Evolutionary conservation across 2,329 filamentous ascomycete species (phyloP).

Genomic region (Proliferodiscus dingleyae): DNA sequence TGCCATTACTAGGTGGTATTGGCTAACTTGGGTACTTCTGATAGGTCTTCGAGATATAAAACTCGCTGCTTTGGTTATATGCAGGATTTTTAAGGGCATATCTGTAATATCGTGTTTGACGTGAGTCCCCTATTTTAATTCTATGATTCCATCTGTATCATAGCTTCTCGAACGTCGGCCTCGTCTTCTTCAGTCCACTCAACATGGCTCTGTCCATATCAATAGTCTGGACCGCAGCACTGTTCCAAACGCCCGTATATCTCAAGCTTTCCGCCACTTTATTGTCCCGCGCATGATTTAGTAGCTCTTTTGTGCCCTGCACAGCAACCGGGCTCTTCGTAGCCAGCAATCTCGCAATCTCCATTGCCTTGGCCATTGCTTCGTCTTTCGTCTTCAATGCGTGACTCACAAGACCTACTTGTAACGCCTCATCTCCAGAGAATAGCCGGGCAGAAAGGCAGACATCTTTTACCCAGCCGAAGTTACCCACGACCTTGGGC

Average conservation of each 20-base stretch:
- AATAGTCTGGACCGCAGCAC: slow-evolving; percentile 71
- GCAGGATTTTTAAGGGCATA: no score
- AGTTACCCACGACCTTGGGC: slow-evolving; percentile 66
- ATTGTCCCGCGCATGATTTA: slow-evolving; percentile 79
- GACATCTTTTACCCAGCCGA: slow-evolving; percentile 77
- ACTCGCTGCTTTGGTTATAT: no score
- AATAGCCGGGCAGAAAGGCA: slow-evolving; percentile 68
- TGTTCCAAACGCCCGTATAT: slow-evolving; percentile 87
- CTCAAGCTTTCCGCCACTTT: slow-evolving; percentile 70
- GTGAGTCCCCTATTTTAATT: background rate
- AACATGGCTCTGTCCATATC: slow-evolving; percentile 72
- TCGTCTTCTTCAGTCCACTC: slow-evolving; percentile 73
- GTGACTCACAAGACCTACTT: slow-evolving; percentile 65
- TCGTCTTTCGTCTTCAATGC: slow-evolving; percentile 60
- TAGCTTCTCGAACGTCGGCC: slow-evolving; percentile 79
- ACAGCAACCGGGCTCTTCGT: slow-evolving; percentile 84
- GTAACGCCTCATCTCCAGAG: slow-evolving; percentile 60
- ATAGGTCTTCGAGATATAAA: no score
- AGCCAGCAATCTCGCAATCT: slow-evolving; percentile 62
- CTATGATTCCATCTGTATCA: slow-evolving; percentile 34
- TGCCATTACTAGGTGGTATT: no score
- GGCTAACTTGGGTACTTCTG: no score
- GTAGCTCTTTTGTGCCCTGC: slow-evolving; percentile 78
- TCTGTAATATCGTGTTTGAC: no score
- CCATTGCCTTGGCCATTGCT: slow-evolving; percentile 57